Evolutionary conservation across 1,284 basidiomycete genomes (phyloP), one percentile per base, ranked within the genome.

Genomic region (Ustilago tritici): DNA sequence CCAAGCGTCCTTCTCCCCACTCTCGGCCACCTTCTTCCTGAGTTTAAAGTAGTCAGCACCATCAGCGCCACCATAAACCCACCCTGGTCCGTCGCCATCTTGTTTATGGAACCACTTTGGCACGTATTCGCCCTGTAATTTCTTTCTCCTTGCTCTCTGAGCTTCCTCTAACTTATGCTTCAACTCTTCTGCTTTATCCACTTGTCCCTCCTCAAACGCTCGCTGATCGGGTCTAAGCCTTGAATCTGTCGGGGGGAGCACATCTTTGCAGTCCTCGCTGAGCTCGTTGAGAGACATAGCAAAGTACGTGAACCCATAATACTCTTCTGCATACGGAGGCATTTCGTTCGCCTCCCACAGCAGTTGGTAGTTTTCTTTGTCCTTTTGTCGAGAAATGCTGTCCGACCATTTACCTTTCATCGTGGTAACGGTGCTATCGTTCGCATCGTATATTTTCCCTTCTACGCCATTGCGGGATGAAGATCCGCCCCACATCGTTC

Each of bases 211-310:
- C 86, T 97, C 95, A 52, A 95, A 88, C 4, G 93, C 93, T 35
- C 92, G 88, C 61, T 96, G 93, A 87, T 97, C 95, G 1, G 94
- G 93, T 40, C 95, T 90, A 67, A 91, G 88, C 36, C 95, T 90
- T 9, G 94, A 95, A 85, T 97, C 95, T 0, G 95, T 95, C 0
- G 91, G 90, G 1, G 94, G 92, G 7, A 96, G 53, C 70, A 89
- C 89, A 5, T 89, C 90, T 65, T 90, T 88, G 19, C 95, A 86
- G 82, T 94, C 92, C 2, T 79, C 72, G 1, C 74, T 79, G 17
- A 86, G 58, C 57, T 86, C 80, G 70, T 86, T 86, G 59, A 86
- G 78, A 46, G 78, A 79, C 65, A 86, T 81, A 75, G 84, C 84
- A 67, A 86, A 86, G 70, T 82, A 80, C 35, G 84, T 86, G 62